Percentiles rank a stretch among this genome's conserved stretches.
phyloP scores from a whole-genome alignment of 2,329 filamentous ascomycete species.

The Colletotrichum lentis region DNA sequence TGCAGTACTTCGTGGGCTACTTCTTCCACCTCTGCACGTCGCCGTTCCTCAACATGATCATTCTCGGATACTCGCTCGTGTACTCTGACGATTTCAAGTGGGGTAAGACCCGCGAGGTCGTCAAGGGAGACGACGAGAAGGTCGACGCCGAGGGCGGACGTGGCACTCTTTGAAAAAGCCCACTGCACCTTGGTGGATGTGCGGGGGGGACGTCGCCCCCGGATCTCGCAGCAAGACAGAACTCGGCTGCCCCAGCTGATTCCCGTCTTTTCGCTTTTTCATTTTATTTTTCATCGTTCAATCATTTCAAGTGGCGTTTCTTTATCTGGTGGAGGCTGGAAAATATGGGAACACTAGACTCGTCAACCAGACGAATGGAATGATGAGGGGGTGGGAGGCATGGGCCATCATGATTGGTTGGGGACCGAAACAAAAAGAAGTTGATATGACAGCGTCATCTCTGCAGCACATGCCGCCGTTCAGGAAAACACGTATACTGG shows the following conservation, averaged over 20 bases:
- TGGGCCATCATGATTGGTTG: conserved; percentile 20
- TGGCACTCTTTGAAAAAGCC: conserved; percentile 36
- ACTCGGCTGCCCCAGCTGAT: neutral
- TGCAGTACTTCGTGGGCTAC: conserved; percentile 52
- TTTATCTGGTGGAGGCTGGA: conserved; percentile 20
- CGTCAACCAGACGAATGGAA: conserved; percentile 26
- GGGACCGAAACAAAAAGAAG: conserved; percentile 16
- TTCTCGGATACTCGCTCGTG: conserved; percentile 53
- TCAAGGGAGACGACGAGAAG: conserved; percentile 42
- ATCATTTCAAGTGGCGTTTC: conserved; percentile 35
- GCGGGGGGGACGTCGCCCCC: neutral
- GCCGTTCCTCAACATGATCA: conserved; percentile 55
- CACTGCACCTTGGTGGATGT: neutral
- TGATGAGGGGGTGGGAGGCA: conserved; percentile 9
- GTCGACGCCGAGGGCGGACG: conserved; percentile 39
- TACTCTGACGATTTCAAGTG: conserved; percentile 57
- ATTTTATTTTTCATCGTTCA: conserved; percentile 14
- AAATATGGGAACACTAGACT: conserved; percentile 28
- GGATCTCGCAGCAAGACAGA: conserved; percentile 9
- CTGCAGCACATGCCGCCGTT: neutral
- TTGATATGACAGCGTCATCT: conserved; percentile 8
- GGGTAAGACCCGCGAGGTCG: conserved; percentile 55
- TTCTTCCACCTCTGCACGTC: conserved; percentile 50
- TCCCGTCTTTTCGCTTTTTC: conserved; percentile 1
- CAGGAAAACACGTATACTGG: conserved; percentile 8